Evolutionary conservation across 2,329 filamentous ascomycete species (phyloP).

Genomic region (Incumbomyces delicatus): DNA sequence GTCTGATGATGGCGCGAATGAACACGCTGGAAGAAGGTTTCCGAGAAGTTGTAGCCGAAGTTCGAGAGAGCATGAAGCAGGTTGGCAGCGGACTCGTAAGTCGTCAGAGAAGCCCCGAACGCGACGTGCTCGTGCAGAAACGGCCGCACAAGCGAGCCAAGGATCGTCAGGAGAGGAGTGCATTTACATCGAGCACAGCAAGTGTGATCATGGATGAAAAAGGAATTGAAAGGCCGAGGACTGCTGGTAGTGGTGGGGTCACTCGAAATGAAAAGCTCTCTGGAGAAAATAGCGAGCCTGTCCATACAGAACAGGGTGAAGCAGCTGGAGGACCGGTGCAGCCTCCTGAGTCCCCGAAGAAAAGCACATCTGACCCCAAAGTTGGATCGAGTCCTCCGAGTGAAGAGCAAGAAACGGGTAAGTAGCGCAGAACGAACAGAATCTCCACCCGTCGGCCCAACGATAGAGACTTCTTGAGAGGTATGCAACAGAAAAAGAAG

Average conservation of each 20-base stretch:
- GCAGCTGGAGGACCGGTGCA: too few species aligned
- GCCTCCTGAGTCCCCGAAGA: too few species aligned
- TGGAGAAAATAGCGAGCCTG: too few species aligned
- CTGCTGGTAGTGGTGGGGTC: neutral
- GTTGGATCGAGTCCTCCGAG: too few species aligned
- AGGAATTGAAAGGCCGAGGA: neutral
- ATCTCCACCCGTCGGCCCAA: too few species aligned
- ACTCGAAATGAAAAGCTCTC: too few species aligned
- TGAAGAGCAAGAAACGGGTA: too few species aligned
- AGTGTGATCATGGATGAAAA: neutral
- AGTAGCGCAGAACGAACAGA: too few species aligned
- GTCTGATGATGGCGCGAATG: slow-evolving; percentile 80
- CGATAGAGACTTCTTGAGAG: too few species aligned
- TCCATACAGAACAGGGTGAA: too few species aligned
- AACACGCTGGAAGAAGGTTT: slow-evolving; percentile 88
- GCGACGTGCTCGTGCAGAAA: slow-evolving; percentile 23
- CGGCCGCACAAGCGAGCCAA: slow-evolving; percentile 20
- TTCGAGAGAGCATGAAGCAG: slow-evolving; percentile 51
- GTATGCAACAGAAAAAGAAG: too few species aligned
- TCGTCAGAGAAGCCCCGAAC: slow-evolving; percentile 10
- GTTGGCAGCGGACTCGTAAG: slow-evolving; percentile 1
- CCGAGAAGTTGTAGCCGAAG: slow-evolving; percentile 71
- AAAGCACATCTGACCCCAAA: too few species aligned
- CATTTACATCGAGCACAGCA: neutral
- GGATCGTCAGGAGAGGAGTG: slow-evolving; percentile 2